Evolutionary conservation across 768 basidiomycete species (phyloP).

Genomic region (Phylloporus sp.): DNA sequence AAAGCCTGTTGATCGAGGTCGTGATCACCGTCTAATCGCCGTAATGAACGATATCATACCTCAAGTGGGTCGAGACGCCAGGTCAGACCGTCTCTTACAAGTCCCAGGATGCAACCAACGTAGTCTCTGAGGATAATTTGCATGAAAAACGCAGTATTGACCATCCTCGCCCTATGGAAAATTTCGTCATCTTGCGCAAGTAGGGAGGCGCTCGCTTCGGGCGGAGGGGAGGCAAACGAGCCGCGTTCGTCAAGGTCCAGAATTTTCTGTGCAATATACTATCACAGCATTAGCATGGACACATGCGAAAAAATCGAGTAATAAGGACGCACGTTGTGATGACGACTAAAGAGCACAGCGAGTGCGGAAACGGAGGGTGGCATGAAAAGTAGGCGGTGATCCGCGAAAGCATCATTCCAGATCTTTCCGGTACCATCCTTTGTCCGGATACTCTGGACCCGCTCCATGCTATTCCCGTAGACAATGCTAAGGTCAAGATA

Average conservation of each 20-base stretch:
- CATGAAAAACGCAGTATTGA: constrained; percentile 71
- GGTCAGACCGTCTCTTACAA: constrained; percentile 53
- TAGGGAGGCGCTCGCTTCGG: constrained; percentile 16
- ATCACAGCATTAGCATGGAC: constrained; percentile 5
- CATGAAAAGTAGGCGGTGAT: constrained; percentile 60
- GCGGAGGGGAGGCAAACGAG: constrained; percentile 33
- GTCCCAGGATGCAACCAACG: constrained; percentile 69
- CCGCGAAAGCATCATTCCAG: constrained; percentile 67
- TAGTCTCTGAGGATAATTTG: constrained; percentile 68
- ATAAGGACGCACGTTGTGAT: constrained; percentile 61
- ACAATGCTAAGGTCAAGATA: constrained; percentile 75
- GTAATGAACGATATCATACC: constrained; percentile 30
- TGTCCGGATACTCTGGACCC: constrained; percentile 48
- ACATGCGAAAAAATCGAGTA: neutral
- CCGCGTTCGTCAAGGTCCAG: constrained; percentile 63
- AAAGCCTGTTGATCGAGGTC: constrained; percentile 35
- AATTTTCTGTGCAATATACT: constrained; percentile 70
- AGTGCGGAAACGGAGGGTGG: constrained; percentile 67
- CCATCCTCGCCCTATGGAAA: constrained; percentile 65
- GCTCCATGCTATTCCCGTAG: constrained; percentile 54
- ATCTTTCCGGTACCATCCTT: constrained; percentile 64
- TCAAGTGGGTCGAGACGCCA: constrained; percentile 71
- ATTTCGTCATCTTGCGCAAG: constrained; percentile 68
- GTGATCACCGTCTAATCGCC: neutral
- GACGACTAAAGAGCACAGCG: constrained; percentile 62